Base-by-base conservation (phyloP, 73 alveolate species). In the Stentor coeruleus region DNA sequence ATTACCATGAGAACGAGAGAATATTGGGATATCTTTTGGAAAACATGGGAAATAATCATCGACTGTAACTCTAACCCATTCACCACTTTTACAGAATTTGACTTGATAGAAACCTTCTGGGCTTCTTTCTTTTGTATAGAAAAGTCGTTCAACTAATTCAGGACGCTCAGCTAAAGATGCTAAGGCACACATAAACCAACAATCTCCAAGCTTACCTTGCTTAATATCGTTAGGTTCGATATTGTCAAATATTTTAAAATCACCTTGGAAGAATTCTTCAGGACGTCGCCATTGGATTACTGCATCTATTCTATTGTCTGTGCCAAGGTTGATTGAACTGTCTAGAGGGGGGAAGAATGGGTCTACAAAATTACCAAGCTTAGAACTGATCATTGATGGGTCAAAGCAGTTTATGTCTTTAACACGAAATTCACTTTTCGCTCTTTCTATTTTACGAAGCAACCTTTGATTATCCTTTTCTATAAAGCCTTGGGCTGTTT, bases 21-120 rank as follows among this genome's bases (percentile, higher is more conserved):
- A 66, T 0, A 66, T 66, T 40, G 79, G 79, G n/a, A 14, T 26
- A 66, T 37, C 79, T 20, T 15, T 15, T 28, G 95, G 95, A 3
- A 60, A 41, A 73, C 97, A 93, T 36, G 98, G 98, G 83, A 93
- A 80, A 83, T 82, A 93, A 84, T 93, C 98, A 86, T 93, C 98
- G 42, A 93, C 87, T 35, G 75, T 60, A 26, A 91, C 86, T 30
- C 74, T 83, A 6, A 33, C 41, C 96, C 97, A 91, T 77, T 85
- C 91, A 0, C 98, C 98, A 59, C 88, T 91, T 58, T 82, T 66
- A 84, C 95, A 91, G 49, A 93, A 41, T 76, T 83, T 84, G 11
- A 91, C 79, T 66, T 26, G n/a, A 33, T 66, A 66, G 2, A 20
- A 33, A 15, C 79, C 79, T 66, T 37, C n/a, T 0, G 79, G 79